These are phyloP conservation scores for Cryphonectria radicalis DNA, from an alignment of 2,329 filamentous ascomycete species.

Conservation along the genomic window DNA sequence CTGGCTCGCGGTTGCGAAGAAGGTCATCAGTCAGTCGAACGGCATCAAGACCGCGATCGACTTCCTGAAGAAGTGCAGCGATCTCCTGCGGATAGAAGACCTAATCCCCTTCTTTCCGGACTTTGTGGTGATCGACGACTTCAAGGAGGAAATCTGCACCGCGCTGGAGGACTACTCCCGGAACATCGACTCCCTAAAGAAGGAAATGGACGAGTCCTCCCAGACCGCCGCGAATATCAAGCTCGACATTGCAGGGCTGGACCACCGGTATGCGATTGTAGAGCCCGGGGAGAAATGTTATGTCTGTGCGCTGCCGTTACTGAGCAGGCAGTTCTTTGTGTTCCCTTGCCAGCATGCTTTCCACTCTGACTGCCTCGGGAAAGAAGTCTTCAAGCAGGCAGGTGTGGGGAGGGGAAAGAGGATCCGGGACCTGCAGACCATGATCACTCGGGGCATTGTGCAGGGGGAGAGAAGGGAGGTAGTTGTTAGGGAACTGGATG, in stretches of 20 bases:
- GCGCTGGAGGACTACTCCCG: slow-evolving; percentile 92
- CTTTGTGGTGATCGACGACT: slow-evolving; percentile 98
- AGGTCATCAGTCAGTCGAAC: slow-evolving; percentile 83
- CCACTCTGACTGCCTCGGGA: slow-evolving; percentile 90
- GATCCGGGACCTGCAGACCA: slow-evolving; percentile 83
- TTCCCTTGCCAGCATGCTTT: slow-evolving; percentile 99
- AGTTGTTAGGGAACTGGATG: slow-evolving; percentile 86
- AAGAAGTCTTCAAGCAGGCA: slow-evolving; percentile 80
- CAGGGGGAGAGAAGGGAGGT: slow-evolving; percentile 75
- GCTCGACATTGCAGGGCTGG: slow-evolving; percentile 81
- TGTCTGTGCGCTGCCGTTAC: slow-evolving; percentile 80
- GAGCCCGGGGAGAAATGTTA: slow-evolving; percentile 96
- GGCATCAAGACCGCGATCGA: slow-evolving; percentile 94
- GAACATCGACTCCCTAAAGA: slow-evolving; percentile 84
- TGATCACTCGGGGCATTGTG: slow-evolving; percentile 77
- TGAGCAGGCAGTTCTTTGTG: slow-evolving; percentile 94
- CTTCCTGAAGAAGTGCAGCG: slow-evolving; percentile 81
- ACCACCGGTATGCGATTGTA: slow-evolving; percentile 91
- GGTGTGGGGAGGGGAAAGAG: slow-evolving; percentile 75
- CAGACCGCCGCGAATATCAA: slow-evolving; percentile 90
- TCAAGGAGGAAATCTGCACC: slow-evolving; percentile 96
- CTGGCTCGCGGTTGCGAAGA: slow-evolving; percentile 93
- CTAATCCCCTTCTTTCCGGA: slow-evolving; percentile 98
- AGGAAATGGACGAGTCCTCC: slow-evolving; percentile 94
- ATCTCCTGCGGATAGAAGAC: slow-evolving; percentile 92